Evolutionary conservation across 495 filamentous ascomycete genomes (phyloP).

Genomic region (Sabuloglossum arenarium): DNA sequence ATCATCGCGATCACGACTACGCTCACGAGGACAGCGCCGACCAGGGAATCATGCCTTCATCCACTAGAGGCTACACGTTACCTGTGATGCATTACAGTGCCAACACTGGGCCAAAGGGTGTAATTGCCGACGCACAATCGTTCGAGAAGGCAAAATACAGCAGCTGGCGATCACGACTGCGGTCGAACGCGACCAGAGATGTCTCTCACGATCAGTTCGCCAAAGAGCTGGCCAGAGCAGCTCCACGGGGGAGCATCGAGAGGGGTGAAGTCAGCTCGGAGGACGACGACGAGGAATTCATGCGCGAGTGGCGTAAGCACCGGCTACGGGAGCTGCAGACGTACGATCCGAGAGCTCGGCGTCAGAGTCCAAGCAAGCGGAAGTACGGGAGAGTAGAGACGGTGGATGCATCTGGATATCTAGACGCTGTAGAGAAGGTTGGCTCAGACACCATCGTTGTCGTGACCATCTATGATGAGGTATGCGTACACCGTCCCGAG

Average conservation of each 20-base stretch:
- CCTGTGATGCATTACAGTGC: slow-evolving; percentile 45
- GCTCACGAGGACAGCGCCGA: slow-evolving; percentile 18
- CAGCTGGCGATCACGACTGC: slow-evolving; percentile 29
- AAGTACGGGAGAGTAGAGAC: slow-evolving; percentile 57
- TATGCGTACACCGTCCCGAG: slow-evolving; percentile 25
- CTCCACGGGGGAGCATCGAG: background rate
- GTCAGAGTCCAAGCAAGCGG: slow-evolving; percentile 44
- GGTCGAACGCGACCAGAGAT: slow-evolving; percentile 11
- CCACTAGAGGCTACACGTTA: slow-evolving; percentile 29
- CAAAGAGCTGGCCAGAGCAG: slow-evolving; percentile 11
- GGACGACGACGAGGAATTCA: slow-evolving; percentile 56
- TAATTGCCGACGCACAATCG: slow-evolving; percentile 84
- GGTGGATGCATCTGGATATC: slow-evolving; percentile 78
- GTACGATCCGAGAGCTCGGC: slow-evolving; percentile 26
- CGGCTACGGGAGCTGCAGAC: slow-evolving; percentile 56
- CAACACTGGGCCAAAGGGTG: slow-evolving; percentile 94
- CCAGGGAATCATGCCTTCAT: slow-evolving; percentile 22
- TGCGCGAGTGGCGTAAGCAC: slow-evolving; percentile 61
- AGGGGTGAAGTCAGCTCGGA: slow-evolving; percentile 12
- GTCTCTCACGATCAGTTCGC: slow-evolving; percentile 12
- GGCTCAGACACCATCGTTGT: slow-evolving; percentile 68
- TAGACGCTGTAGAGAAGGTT: slow-evolving; percentile 88
- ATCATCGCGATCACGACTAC: background rate
- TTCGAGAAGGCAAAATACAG: slow-evolving; percentile 65
- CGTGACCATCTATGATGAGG: slow-evolving; percentile 78